Evolutionary conservation across 2,329 filamentous ascomycete genomes (phyloP).

Genomic region (Aspergillus novofumigatus): DNA sequence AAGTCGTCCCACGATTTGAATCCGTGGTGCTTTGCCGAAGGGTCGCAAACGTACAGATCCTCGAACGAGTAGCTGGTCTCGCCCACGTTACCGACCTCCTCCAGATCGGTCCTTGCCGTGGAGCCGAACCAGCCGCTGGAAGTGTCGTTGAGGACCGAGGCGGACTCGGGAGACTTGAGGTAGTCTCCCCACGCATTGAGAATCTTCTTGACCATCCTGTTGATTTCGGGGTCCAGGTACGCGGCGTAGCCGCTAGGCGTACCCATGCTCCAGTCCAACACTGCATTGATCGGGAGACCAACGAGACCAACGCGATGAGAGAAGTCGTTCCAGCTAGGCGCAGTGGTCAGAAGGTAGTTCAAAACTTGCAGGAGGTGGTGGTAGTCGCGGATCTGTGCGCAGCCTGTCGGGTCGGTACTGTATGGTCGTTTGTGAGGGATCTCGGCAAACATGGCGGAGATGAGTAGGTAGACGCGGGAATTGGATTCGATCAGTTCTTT

Average conservation of each 20-base stretch:
- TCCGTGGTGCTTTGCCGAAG: constrained; percentile 34
- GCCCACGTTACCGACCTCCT: constrained; percentile 20
- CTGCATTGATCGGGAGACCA: constrained; percentile 54
- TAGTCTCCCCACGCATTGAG: constrained; percentile 54
- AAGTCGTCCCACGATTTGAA: constrained; percentile 68
- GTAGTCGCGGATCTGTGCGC: constrained; percentile 62
- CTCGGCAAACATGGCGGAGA: constrained; percentile 65
- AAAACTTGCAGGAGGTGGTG: constrained; percentile 62
- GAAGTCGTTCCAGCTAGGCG: constrained; percentile 30
- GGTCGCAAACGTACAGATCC: constrained; percentile 18
- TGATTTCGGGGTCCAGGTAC: constrained; percentile 52
- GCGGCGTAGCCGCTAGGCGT: constrained; percentile 52
- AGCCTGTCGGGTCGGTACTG: constrained; percentile 57
- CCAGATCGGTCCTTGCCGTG: constrained; percentile 45
- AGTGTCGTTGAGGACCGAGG: constrained; percentile 44
- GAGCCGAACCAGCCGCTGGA: constrained; percentile 54
- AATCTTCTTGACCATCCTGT: constrained; percentile 49
- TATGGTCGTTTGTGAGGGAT: constrained; percentile 60
- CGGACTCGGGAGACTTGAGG: constrained; percentile 50
- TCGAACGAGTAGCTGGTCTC: constrained; percentile 15
- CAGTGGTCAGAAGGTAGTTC: constrained; percentile 48
- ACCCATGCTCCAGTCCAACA: constrained; percentile 58
- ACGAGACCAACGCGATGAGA: constrained; percentile 42
- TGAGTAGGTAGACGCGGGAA: constrained; percentile 62
- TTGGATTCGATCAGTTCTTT: constrained; percentile 61